Evolutionary conservation across 805 yeast genomes (phyloP).

Genomic region (Ogataea trehaloabstinens): DNA sequence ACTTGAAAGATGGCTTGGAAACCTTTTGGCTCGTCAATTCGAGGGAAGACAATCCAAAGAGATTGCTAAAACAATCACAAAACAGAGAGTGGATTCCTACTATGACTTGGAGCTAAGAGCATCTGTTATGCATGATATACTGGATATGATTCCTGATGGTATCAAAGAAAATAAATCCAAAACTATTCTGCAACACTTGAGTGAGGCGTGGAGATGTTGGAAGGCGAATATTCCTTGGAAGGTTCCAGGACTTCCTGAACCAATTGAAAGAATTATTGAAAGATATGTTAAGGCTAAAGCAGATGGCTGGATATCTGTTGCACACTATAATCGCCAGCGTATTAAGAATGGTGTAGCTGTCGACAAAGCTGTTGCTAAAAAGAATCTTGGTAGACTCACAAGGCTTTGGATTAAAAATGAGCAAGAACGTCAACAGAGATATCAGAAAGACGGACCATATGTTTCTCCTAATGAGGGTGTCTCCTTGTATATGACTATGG

Average conservation of each 20-base stretch:
- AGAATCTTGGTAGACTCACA: constrained; percentile 88
- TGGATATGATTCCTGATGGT: constrained; percentile 97
- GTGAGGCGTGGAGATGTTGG: constrained; percentile 99
- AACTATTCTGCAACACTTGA: constrained; percentile 85
- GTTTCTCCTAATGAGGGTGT: constrained; percentile 87
- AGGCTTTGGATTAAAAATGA: constrained; percentile 91
- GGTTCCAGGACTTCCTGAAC: constrained; percentile 93
- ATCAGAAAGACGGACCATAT: constrained; percentile 83
- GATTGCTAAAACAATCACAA: constrained; percentile 89
- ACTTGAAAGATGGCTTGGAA: constrained; percentile 93
- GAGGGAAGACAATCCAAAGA: constrained; percentile 94
- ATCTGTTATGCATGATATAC: constrained; percentile 90
- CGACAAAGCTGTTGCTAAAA: constrained; percentile 91
- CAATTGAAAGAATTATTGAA: constrained; percentile 80
- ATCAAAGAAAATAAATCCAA: constrained; percentile 82
- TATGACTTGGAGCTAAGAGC: constrained; percentile 92
- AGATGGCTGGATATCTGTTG: constrained; percentile 93
- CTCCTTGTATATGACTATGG: constrained; percentile 80
- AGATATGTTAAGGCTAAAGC: constrained; percentile 93
- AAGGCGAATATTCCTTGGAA: constrained; percentile 98
- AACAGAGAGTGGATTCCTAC: constrained; percentile 92
- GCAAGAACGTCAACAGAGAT: constrained; percentile 80
- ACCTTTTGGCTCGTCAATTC: constrained; percentile 85
- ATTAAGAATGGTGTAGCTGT: constrained; percentile 87
- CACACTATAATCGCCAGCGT: constrained; percentile 88